Percentiles rank a stretch among this genome's conserved stretches.
Conservation (phyloP, 306 rosid genomes). For the Trifolium subterraneum region DNA sequence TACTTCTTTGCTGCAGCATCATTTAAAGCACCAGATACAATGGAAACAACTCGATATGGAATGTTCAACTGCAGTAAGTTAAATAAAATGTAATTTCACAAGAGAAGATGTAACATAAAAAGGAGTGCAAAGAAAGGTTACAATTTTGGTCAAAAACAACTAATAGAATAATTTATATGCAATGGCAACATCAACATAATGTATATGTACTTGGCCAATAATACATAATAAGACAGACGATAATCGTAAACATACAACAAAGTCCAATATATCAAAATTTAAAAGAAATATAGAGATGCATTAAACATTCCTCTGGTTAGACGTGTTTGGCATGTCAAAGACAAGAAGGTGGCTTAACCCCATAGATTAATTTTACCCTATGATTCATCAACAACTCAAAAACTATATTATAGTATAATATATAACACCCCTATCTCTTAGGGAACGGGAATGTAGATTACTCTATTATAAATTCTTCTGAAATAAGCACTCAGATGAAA, state of each 20-base stretch:
- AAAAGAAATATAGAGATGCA: conserved; percentile 23
- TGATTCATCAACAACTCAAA: conserved; percentile 6
- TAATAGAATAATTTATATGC: conserved; percentile 1
- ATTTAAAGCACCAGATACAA: conserved; percentile 97
- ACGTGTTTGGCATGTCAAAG: conserved; percentile 27
- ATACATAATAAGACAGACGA: background rate
- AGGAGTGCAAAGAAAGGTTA: conserved; percentile 3
- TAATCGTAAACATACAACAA: conserved; percentile 26
- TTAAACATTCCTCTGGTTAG: conserved; percentile 13
- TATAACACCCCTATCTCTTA: background rate
- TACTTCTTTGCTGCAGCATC: conserved; percentile 98
- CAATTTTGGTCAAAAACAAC: conserved; percentile 27
- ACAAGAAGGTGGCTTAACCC: conserved; percentile 6
- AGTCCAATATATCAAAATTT: conserved; percentile 1
- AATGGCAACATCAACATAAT: conserved; percentile 14
- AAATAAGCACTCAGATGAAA: conserved; percentile 1
- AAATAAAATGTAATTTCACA: conserved; percentile 13
- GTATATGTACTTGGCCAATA: background rate
- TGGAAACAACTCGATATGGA: conserved; percentile 86
- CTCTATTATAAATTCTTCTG: background rate
- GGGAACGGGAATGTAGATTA: background rate
- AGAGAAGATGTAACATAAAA: background rate
- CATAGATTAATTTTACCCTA: conserved; percentile 1
- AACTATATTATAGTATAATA: background rate
- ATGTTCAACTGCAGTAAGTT: conserved; percentile 63